These are phyloP conservation scores for Tricharina praecox DNA, from an alignment of 495 filamentous ascomycete genomes.

Conservation along the genomic window DNA sequence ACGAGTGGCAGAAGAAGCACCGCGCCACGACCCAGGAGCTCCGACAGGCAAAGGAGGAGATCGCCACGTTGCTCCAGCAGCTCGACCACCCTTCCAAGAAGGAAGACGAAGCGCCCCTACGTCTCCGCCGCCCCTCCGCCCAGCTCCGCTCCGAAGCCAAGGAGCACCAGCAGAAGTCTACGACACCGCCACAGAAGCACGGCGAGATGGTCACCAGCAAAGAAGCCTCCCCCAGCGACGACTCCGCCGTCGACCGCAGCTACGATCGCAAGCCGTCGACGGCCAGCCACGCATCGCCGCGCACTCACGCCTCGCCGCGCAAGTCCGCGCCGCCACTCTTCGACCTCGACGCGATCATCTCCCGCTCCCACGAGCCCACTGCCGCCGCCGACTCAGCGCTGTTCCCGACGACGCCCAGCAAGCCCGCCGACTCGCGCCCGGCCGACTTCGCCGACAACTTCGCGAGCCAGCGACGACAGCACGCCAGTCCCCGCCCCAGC, in stretches of 20 bases:
- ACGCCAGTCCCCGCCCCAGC: slow-evolving; percentile 2
- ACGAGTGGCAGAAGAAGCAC: slow-evolving; percentile 24
- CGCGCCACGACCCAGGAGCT: slow-evolving; percentile 29
- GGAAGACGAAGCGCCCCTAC: slow-evolving; percentile 26
- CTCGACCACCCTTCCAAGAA: slow-evolving; percentile 33
- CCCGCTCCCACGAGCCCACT: too few relatives aligned
- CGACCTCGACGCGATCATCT: not conserved
- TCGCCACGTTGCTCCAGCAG: slow-evolving; percentile 35
- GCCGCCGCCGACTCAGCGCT: too few relatives aligned
- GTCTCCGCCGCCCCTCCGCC: not conserved
- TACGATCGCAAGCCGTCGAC: slow-evolving; percentile 17
- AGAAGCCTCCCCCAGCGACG: slow-evolving; percentile 11
- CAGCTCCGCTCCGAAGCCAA: too few relatives aligned
- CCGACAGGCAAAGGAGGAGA: slow-evolving; percentile 38
- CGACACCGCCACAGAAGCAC: not conserved
- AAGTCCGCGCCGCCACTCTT: not conserved
- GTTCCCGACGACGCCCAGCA: too few relatives aligned
- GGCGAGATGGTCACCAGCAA: not conserved
- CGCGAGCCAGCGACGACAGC: not conserved
- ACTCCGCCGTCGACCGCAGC: slow-evolving; percentile 23
- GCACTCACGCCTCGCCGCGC: not conserved
- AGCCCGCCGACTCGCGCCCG: too few relatives aligned
- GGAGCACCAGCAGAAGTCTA: too few relatives aligned
- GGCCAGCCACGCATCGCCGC: not conserved
- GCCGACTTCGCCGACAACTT: slow-evolving; percentile 1